These are phyloP conservation scores for Penicillium manginii DNA, from an alignment of 495 filamentous ascomycete genomes.

Conservation along the genomic window DNA sequence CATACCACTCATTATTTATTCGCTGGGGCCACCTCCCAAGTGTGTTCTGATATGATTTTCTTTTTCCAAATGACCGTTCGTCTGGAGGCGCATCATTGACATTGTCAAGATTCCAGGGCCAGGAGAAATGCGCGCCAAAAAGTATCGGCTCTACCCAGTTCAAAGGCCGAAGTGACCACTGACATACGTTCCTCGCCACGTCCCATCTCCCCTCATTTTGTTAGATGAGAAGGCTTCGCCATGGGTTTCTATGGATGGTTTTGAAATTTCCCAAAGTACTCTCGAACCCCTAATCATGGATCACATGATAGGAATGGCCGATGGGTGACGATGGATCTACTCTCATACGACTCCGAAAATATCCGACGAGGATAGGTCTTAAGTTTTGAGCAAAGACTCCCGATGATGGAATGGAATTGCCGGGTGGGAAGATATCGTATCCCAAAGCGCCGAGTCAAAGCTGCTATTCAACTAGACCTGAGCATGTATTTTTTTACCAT, in stretches of 20 bases:
- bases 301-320: constrained; percentile 4
- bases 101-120: too few relatives aligned
- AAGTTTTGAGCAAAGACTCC: not conserved
- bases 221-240: constrained; percentile 13
- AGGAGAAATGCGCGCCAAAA: too few relatives aligned
- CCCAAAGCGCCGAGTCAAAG: not conserved
- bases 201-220: constrained; percentile 7
- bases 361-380: not conserved
- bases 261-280: too few relatives aligned
- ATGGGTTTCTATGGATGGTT: too few relatives aligned
- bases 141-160: too few relatives aligned
- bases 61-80: too few relatives aligned
- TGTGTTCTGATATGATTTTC: too few relatives aligned
- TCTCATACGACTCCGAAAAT: constrained; percentile 7
- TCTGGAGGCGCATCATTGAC: too few relatives aligned
- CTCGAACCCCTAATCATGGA: too few relatives aligned
- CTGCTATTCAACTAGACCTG: not conserved
- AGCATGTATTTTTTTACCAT: not conserved
- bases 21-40: too few relatives aligned
- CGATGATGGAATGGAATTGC: not conserved
- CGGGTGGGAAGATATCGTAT: not conserved
- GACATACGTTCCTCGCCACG: constrained; percentile 61
- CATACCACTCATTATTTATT: too few relatives aligned
- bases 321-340: constrained; percentile 18
- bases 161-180: constrained; percentile 49